These are phyloP conservation scores for Candida mattraensis DNA, from an alignment of 805 yeast species.

Conservation along the genomic window DNA sequence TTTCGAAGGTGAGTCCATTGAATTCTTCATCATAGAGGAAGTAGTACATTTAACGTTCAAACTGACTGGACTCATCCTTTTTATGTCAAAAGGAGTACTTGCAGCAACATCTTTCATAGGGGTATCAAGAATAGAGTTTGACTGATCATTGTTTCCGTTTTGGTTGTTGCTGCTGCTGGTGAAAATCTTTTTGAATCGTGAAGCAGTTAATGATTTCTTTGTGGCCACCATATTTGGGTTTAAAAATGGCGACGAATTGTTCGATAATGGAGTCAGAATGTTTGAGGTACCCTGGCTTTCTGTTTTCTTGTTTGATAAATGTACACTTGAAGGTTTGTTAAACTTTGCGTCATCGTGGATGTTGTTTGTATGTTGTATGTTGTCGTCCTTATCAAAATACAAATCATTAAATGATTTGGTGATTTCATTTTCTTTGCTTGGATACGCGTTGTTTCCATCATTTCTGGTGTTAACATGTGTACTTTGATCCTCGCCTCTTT, in stretches of 20 bases:
- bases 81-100: slow-evolving; percentile 23
- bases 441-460: too few species aligned
- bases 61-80: slow-evolving; percentile 17
- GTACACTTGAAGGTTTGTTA: slow-evolving; percentile 1
- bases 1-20: slow-evolving; percentile 25
- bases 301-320: neutral
- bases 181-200: slow-evolving; percentile 25
- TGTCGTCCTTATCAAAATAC: slow-evolving; percentile 26
- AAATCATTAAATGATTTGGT: slow-evolving; percentile 36
- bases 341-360: neutral
- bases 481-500: slow-evolving; percentile 12
- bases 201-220: slow-evolving; percentile 23
- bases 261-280: slow-evolving; percentile 18
- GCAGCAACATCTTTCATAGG: slow-evolving; percentile 11
- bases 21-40: slow-evolving; percentile 6
- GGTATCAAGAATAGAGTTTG: slow-evolving; percentile 3
- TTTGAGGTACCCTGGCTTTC: neutral
- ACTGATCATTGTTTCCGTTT: neutral
- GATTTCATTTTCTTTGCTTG: slow-evolving; percentile 27
- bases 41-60: slow-evolving; percentile 10
- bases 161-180: slow-evolving; percentile 9
- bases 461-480: too few species aligned
- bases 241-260: slow-evolving; percentile 26
- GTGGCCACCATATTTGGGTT: slow-evolving; percentile 20
- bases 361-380: slow-evolving; percentile 8